phyloP scores from a whole-genome alignment of 768 basidiomycete genomes.

The Lentinula lateritia region DNA sequence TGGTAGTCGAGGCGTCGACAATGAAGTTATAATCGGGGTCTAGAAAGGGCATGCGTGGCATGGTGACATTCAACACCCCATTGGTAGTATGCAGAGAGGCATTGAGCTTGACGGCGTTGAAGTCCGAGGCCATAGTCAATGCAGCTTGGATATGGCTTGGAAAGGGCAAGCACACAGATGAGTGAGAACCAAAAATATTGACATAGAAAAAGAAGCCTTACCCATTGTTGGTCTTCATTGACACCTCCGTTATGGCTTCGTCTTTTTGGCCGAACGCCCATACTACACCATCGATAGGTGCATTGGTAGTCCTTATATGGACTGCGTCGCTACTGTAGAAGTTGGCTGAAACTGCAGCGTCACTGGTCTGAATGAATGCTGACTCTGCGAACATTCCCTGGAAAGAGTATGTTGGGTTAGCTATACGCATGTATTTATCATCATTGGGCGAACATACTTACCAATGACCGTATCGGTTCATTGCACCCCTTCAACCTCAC shows the following conservation, averaged over 20 bases:
- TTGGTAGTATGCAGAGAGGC: constrained; percentile 2
- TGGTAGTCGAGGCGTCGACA: constrained; percentile 2
- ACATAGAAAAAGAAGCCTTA: background rate
- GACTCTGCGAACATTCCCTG: background rate
- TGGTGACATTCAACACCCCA: background rate
- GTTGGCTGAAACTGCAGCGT: background rate
- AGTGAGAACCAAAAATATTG: background rate
- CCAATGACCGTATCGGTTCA: background rate
- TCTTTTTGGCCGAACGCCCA: background rate
- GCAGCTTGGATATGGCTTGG: background rate
- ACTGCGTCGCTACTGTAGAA: background rate
- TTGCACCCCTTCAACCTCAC: background rate
- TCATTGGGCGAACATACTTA: background rate
- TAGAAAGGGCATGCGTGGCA: background rate
- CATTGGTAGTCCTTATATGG: background rate
- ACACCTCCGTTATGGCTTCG: background rate
- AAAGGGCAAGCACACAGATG: background rate
- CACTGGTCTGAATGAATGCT: background rate
- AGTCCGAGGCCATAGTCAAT: background rate
- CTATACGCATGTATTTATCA: too few relatives aligned
- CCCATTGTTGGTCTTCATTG: background rate
- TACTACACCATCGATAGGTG: background rate
- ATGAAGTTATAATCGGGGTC: background rate
- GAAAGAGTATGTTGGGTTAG: background rate
- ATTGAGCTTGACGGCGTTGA: background rate